Percentiles rank a stretch among this genome's conserved stretches.
phyloP scores from a whole-genome alignment of 1,284 basidiomycete genomes.

The Schizophyllum commune region DNA sequence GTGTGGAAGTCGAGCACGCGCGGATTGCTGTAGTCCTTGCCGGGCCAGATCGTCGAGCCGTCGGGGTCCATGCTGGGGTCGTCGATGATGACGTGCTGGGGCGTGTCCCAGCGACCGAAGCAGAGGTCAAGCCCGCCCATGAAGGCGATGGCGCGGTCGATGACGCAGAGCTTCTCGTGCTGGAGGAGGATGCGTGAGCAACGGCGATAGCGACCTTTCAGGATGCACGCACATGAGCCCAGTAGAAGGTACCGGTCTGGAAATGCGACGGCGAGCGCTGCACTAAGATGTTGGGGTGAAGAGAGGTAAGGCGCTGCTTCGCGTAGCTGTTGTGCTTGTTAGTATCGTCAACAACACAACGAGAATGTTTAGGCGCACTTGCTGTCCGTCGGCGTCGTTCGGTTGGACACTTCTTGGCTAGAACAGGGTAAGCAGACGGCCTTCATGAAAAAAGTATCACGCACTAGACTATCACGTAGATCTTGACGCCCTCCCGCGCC shows the following conservation, averaged over 20 bases:
- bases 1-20: conserved; percentile 84
- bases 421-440: too few species aligned
- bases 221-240: conserved; percentile 75
- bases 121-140: conserved; percentile 97
- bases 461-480: conserved; percentile 89
- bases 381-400: conserved; percentile 91
- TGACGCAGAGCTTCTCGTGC: conserved; percentile 98
- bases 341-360: not conserved
- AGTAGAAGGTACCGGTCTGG: conserved; percentile 96
- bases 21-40: conserved; percentile 92
- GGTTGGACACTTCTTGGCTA: conserved; percentile 95
- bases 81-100: conserved; percentile 88
- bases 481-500: conserved; percentile 93
- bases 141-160: conserved; percentile 96
- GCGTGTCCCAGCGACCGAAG: conserved; percentile 94
- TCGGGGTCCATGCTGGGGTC: conserved; percentile 62
- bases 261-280: conserved; percentile 98
- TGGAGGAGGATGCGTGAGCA: conserved; percentile 23
- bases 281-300: conserved; percentile 94
- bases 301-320: conserved; percentile 77
- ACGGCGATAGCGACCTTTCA: conserved; percentile 5
- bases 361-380: conserved; percentile 40
- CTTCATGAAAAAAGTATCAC: too few species aligned
- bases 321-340: conserved; percentile 55
- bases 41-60: conserved; percentile 77